These are phyloP conservation scores for Cyberlindnera galapagoensis DNA, from an alignment of 805 yeast genomes.

Conservation along the genomic window DNA sequence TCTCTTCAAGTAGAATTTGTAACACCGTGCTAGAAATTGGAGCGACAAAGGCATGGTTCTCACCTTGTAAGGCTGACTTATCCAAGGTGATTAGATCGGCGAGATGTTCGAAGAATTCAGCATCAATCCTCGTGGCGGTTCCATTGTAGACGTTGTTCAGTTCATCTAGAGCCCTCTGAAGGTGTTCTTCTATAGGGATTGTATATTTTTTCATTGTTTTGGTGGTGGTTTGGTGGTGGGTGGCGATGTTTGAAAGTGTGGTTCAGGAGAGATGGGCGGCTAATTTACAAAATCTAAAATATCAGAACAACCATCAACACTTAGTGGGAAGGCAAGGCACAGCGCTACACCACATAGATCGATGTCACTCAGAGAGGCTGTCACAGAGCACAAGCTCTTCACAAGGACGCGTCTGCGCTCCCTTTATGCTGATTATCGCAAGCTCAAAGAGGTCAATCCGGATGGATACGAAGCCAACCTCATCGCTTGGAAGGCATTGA, in stretches of 20 bases:
- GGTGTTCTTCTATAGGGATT: too few relatives aligned
- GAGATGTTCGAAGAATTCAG: background rate
- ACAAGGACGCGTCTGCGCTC: conserved; percentile 32
- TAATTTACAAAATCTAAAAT: background rate
- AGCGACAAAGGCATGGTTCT: conserved; percentile 3
- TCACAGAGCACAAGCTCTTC: conserved; percentile 18
- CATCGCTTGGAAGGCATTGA: conserved; percentile 29
- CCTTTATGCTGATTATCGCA: conserved; percentile 33
- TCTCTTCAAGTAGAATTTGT: too few relatives aligned
- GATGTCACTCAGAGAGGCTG: conserved; percentile 14
- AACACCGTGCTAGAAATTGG: conserved; percentile 3
- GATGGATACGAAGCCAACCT: conserved; percentile 38
- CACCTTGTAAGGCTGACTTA: conserved; percentile 2
- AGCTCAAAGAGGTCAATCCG: conserved; percentile 29
- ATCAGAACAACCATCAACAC: background rate
- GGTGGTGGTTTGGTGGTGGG: background rate
- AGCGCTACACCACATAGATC: conserved; percentile 1
- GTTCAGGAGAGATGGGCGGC: too few relatives aligned
- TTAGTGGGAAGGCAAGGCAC: background rate
- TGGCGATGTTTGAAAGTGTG: background rate
- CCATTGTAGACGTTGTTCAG: too few relatives aligned
- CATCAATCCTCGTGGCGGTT: too few relatives aligned
- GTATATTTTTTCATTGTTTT: too few relatives aligned
- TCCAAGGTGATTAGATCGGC: conserved; percentile 7
- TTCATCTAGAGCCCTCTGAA: too few relatives aligned